phyloP scores from a whole-genome alignment of 208 protist genomes.

The Lotmaria passim region DNA sequence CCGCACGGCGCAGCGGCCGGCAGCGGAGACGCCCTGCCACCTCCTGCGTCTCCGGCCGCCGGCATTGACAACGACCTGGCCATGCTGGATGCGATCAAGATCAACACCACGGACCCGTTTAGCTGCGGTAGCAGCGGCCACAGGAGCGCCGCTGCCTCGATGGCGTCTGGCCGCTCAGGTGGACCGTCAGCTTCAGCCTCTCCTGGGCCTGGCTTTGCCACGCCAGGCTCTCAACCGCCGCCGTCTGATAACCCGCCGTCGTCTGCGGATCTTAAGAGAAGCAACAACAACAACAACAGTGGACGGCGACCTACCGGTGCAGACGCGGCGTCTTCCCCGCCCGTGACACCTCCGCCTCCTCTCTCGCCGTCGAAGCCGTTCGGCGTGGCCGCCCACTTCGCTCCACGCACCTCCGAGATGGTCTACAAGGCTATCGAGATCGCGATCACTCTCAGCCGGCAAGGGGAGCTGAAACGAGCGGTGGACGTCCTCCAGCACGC shows the following conservation, averaged over 20 bases:
- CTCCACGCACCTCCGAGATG: constrained; percentile 55
- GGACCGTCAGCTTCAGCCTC: neutral
- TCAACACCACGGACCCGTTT: constrained; percentile 12
- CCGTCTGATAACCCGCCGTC: no score
- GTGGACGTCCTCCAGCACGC: constrained; percentile 86
- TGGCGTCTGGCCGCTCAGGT: neutral
- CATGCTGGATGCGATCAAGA: constrained; percentile 24
- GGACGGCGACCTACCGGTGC: constrained; percentile 10
- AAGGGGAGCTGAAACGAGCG: constrained; percentile 77
- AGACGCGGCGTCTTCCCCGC: neutral
- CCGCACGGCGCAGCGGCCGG: neutral
- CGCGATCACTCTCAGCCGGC: constrained; percentile 47
- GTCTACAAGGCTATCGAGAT: constrained; percentile 76
- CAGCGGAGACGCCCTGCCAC: neutral
- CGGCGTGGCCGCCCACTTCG: constrained; percentile 34
- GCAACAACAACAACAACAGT: constrained; percentile 8
- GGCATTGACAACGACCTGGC: constrained; percentile 20
- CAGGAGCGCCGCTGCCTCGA: neutral
- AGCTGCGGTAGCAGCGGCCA: neutral
- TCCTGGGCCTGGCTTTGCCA: constrained; percentile 6
- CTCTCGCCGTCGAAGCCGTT: constrained; percentile 8
- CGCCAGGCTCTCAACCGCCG: neutral
- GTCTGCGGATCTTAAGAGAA: neutral
- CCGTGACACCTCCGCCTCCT: neutral
- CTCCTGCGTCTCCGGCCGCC: neutral